Percentiles rank a stretch among this genome's conserved stretches.
Conservation (phyloP, 192 early-diverging fungal genomes). For the Mortierella antarctica region DNA sequence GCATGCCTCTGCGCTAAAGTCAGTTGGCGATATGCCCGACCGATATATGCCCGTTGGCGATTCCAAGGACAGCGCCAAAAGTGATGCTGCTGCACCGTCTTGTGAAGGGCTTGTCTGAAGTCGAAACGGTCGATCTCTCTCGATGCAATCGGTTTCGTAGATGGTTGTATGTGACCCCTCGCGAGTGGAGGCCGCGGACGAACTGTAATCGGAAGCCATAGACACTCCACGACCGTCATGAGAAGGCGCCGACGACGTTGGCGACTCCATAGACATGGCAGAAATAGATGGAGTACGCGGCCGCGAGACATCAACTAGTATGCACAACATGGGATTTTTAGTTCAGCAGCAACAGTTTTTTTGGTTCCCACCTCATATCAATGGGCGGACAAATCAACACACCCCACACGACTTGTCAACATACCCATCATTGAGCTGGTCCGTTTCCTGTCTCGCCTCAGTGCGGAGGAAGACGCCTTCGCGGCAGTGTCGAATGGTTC, state of each 20-base stretch:
- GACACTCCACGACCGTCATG: slow-evolving; percentile 16
- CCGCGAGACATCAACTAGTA: neutral
- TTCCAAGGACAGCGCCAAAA: slow-evolving; percentile 26
- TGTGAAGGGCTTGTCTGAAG: slow-evolving; percentile 19
- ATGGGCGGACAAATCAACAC: too few relatives aligned
- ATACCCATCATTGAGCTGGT: too few relatives aligned
- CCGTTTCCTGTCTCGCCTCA: neutral
- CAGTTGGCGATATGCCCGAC: neutral
- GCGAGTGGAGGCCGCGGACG: slow-evolving; percentile 18
- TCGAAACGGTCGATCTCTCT: neutral
- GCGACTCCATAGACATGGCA: slow-evolving; percentile 15
- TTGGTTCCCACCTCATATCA: neutral
- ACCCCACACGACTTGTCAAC: too few relatives aligned
- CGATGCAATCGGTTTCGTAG: slow-evolving; percentile 5
- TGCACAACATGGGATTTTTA: neutral
- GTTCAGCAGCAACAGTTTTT: neutral
- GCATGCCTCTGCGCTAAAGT: neutral
- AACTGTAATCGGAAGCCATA: slow-evolving; percentile 24
- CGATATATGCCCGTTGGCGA: slow-evolving; percentile 14
- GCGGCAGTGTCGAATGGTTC: slow-evolving; percentile 9
- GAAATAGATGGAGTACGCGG: slow-evolving; percentile 16
- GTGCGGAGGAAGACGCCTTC: neutral
- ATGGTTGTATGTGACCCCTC: slow-evolving; percentile 31
- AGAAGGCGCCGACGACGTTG: neutral
- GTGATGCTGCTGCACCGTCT: slow-evolving; percentile 19